Evolutionary conservation across 208 protist species (phyloP).

Genomic region (Leishmania mexicana): DNA sequence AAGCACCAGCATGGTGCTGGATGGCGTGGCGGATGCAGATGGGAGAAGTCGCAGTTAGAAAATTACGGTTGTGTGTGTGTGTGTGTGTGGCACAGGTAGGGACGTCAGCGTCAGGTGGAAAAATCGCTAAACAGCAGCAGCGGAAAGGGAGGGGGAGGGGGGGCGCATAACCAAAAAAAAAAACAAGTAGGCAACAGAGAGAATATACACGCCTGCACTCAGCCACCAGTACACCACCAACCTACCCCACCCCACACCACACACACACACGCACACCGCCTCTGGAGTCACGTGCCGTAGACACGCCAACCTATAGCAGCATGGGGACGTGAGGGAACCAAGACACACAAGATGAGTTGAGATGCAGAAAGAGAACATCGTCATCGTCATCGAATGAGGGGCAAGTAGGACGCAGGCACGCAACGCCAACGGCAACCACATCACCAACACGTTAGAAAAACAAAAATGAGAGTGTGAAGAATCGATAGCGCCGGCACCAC

Average conservation of each 20-base stretch:
- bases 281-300: not conserved
- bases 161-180: not conserved
- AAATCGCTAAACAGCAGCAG: not conserved
- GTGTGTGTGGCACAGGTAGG: not conserved
- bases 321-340: not conserved
- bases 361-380: not conserved
- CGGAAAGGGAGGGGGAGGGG: not conserved
- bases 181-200: not conserved
- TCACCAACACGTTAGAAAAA: not conserved
- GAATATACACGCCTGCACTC: not conserved
- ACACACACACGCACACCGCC: not conserved
- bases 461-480: not conserved
- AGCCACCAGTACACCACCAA: not conserved
- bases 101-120: not conserved
- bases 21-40: no score
- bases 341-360: not conserved
- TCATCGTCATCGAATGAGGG: not conserved
- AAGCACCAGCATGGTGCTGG: not conserved
- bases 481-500: not conserved
- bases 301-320: not conserved
- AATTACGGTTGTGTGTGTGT: no score
- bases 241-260: not conserved
- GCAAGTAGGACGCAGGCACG: not conserved
- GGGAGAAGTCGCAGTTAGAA: no score
- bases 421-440: not conserved